Base-by-base conservation (phyloP, 2,329 filamentous ascomycete species). In the Talaromyces sp. region DNA sequence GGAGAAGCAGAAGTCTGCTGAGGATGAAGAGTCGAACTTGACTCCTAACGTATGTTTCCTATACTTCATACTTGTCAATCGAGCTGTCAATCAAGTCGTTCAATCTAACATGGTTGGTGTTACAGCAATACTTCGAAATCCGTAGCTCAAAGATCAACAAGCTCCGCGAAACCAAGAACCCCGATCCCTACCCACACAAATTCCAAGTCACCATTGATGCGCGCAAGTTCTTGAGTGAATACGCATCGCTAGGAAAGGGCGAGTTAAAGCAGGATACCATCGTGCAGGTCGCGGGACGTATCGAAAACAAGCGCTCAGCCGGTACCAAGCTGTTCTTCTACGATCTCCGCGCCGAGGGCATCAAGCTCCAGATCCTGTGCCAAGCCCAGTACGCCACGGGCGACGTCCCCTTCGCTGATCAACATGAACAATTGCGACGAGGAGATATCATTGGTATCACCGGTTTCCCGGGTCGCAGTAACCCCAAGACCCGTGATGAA, bases 121-220 rank as follows among this genome's bases (percentile, higher is more conserved):
- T 65, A 14, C 73, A 90, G 87, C 89, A 91, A 89, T 99, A 98
- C 84, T 97, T 97, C 77, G 95, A 99, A 82, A 96, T 98, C 76
- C 91, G 95, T 68, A 96, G 90, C 74, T 87, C 91, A 71, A 86
- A 86, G 70, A 88, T 97, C 82, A 89, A 90, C 79, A 89, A 90
- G 73, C 85, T 94, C 69, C 86, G 89, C 73, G 83, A 89, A 74
- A 87, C 86, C 74, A 88, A 90, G 82, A 82, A 88, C 66, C 90
- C 91, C 47, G 90, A 94, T 75, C 91, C 91, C 14, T 97, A 97
- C 80, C 95, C 95, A 8, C 94, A 99, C 89, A 90, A 90, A 85
- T 98, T 97, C 85, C 84, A 93, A 65, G 88, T 92, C 76, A 91
- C 89, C 78, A 93, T 92, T 74, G 90, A 95, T 73, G 84, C 97